These are phyloP conservation scores for Nemania abortiva DNA, from an alignment of 2,329 filamentous ascomycete species.

Conservation along the genomic window DNA sequence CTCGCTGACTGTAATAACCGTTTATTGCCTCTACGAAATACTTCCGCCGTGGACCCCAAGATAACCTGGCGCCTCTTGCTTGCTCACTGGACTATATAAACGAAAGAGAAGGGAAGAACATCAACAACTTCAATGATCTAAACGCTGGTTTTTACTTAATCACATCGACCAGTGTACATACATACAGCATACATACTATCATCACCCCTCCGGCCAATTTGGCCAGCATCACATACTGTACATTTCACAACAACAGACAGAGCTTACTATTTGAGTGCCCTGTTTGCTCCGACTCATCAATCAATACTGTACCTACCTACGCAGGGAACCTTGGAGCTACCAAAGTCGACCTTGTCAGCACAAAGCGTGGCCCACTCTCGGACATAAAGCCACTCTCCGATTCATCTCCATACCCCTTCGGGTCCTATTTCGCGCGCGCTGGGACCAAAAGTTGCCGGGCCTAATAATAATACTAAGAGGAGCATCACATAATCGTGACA, in stretches of 20 bases:
- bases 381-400: conserved; percentile 51
- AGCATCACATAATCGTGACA: conserved; percentile 53
- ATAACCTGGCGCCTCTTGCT: not conserved
- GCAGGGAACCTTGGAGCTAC: conserved; percentile 45
- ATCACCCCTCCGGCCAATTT: conserved; percentile 17
- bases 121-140: not conserved
- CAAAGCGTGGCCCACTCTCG: conserved; percentile 43
- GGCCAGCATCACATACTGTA: conserved; percentile 38
- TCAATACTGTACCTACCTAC: too few relatives aligned
- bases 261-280: conserved; percentile 43
- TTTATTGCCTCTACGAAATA: conserved; percentile 3
- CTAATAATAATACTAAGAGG: conserved; percentile 44
- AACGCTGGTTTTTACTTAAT: not conserved
- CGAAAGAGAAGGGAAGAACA: not conserved
- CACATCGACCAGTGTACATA: not conserved
- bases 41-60: not conserved
- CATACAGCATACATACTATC: conserved; percentile 12
- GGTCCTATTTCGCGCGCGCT: conserved; percentile 44
- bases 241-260: conserved; percentile 19
- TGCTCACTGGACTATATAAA: not conserved
- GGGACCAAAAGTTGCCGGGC: conserved; percentile 47
- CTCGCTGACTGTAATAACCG: not conserved
- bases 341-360: conserved; percentile 48
- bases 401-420: conserved; percentile 45
- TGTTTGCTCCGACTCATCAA: conserved; percentile 41